Base-by-base conservation (phyloP, 1,139 yeast genomes). In the Pichia sp. region DNA sequence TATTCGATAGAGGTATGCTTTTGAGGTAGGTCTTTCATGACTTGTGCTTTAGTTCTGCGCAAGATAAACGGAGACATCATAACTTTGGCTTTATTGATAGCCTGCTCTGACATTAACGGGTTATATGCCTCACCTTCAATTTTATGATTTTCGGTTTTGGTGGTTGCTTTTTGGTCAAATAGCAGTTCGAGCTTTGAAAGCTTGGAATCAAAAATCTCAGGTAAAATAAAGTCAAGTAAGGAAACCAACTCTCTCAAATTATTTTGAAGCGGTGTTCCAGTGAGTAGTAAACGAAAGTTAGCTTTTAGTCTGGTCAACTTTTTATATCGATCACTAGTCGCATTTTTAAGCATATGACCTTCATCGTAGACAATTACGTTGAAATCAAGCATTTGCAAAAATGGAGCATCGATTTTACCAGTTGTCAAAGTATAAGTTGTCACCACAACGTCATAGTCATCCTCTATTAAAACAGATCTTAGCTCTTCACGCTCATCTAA, bases 21-120 rank as follows among this genome's bases (percentile, higher is more conserved):
- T 32, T 79, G 77, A 0, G 99, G 99, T 61, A 93, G 75, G 68
- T 93, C 95, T 66, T 87, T 82, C 67, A 93, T 77, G 10, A 93
- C 99, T 70, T 93, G 98, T 56, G 82, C 87, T 72, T 93, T 93
- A 66, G 87, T 87, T 68, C 99, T 84, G 69, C 99, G 80, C 64
- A 93, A 75, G 8, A 93, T 93, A 73, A 93, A 93, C 4, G 99
- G 99, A 2, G 96, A 87, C 99, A 93, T 93, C 97, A 93, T 93
- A 3, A 95, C 86, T 69, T 89, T 90, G 6, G 99, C 99, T 66
- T 90, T 87, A 46, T 84, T 80, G 58, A 93, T 90, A 1, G 99
- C 95, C 70, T 93, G 96, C 61, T 86, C 85, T 0, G 97, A 90
- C 49, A 93, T 74, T 53, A 93, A 76, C 2, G 97, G 97, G 63